phyloP scores from a whole-genome alignment of 768 basidiomycete genomes.

The Scleroderma citrinum region DNA sequence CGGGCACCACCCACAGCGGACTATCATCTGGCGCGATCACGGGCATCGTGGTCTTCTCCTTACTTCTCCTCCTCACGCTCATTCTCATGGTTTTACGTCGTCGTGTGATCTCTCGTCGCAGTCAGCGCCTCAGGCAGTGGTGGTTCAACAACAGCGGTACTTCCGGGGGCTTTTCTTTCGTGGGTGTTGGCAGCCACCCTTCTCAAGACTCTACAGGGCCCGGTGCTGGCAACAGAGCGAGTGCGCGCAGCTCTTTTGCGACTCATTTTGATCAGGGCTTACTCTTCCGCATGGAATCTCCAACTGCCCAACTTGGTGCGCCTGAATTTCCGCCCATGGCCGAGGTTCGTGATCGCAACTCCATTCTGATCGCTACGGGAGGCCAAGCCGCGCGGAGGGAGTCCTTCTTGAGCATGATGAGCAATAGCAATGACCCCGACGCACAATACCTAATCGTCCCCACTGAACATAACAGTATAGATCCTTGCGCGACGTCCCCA shows the following conservation, averaged over 20 bases:
- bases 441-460: slow-evolving; percentile 38
- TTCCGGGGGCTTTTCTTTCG: slow-evolving; percentile 1
- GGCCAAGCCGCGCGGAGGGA: slow-evolving; percentile 23
- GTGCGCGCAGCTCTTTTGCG: slow-evolving; percentile 56
- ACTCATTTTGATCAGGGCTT: slow-evolving; percentile 49
- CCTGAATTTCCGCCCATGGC: slow-evolving; percentile 50
- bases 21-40: slow-evolving; percentile 44
- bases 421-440: slow-evolving; percentile 29
- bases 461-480: slow-evolving; percentile 9
- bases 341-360: slow-evolving; percentile 40
- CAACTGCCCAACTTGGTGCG: slow-evolving; percentile 9
- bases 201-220: slow-evolving; percentile 11
- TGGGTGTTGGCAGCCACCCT: slow-evolving; percentile 9
- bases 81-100: slow-evolving; percentile 41
- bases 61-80: slow-evolving; percentile 28
- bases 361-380: slow-evolving; percentile 18
- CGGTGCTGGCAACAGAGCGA: slow-evolving; percentile 20
- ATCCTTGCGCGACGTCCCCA: slow-evolving; percentile 36
- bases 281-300: slow-evolving; percentile 18
- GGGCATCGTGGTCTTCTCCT: slow-evolving; percentile 34
- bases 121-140: slow-evolving; percentile 38
- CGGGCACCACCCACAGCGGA: slow-evolving; percentile 17
- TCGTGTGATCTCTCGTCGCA: slow-evolving; percentile 38
- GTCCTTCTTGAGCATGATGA: slow-evolving; percentile 37
- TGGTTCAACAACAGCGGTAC: slow-evolving; percentile 32